Evolutionary conservation across 1,139 yeast genomes (phyloP).

Genomic region (Suhomyces anneliseae): DNA sequence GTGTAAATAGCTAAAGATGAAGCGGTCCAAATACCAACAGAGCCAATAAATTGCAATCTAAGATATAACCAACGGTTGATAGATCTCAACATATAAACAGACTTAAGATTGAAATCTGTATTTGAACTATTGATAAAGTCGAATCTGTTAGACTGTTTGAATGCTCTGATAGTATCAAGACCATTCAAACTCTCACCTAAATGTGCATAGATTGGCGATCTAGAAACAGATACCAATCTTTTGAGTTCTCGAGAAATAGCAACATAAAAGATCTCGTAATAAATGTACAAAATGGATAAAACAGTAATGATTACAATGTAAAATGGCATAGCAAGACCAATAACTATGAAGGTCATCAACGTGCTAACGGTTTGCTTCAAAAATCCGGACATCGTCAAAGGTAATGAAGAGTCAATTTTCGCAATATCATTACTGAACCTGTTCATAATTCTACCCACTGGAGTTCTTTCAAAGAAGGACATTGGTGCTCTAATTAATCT

Average conservation of each 20-base stretch:
- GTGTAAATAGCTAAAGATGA: conserved; percentile 50
- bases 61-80: conserved; percentile 73
- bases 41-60: conserved; percentile 68
- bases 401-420: conserved; percentile 56
- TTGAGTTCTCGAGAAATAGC: conserved; percentile 58
- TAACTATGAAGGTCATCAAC: conserved; percentile 48
- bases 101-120: conserved; percentile 62
- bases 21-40: conserved; percentile 60
- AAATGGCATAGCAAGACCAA: conserved; percentile 52
- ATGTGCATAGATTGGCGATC: conserved; percentile 65
- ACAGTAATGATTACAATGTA: conserved; percentile 44
- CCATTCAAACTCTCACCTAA: conserved; percentile 64
- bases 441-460: conserved; percentile 34
- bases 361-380: conserved; percentile 45
- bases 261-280: conserved; percentile 54
- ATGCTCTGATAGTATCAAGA: conserved; percentile 60
- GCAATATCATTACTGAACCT: conserved; percentile 71
- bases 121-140: conserved; percentile 55
- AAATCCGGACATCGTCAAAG: conserved; percentile 45
- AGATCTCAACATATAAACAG: conserved; percentile 55
- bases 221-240: conserved; percentile 30
- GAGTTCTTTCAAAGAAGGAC: conserved; percentile 32
- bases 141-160: conserved; percentile 52
- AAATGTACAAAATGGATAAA: conserved; percentile 46
- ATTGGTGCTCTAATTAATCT: conserved; percentile 30